Percentiles rank a stretch among this genome's conserved stretches.
Evolutionary conservation across 257 asterid species (phyloP).

Genomic region (Scutellaria baicalensis): DNA sequence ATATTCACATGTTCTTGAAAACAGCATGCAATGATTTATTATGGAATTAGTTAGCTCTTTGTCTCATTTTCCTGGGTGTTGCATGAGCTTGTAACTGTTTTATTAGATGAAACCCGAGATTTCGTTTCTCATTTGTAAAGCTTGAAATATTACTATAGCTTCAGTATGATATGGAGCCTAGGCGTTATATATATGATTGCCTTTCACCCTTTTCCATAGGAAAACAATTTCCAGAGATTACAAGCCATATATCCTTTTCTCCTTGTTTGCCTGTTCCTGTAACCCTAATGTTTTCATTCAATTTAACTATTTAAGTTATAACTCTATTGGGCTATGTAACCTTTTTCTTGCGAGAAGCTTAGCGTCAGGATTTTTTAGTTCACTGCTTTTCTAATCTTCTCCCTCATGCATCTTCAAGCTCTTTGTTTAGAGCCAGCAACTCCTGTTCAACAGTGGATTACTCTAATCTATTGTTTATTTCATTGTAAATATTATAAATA

Average conservation of each 20-base stretch:
- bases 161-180: background rate
- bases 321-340: background rate
- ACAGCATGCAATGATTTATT: background rate
- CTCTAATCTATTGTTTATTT: background rate
- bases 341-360: background rate
- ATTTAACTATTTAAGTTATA: background rate
- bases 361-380: background rate
- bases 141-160: background rate
- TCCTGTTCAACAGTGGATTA: background rate
- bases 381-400: background rate
- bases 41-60: background rate
- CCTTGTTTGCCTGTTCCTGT: background rate
- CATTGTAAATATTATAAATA: background rate
- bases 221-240: background rate
- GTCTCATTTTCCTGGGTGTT: background rate
- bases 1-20: constrained; percentile 1
- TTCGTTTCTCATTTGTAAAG: background rate
- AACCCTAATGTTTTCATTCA: background rate
- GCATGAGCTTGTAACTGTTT: background rate
- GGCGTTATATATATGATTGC: background rate
- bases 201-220: background rate
- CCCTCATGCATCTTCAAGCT: background rate
- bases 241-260: background rate
- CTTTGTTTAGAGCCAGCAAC: background rate
- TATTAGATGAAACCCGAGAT: background rate